A percentile compares a stretch with the other conserved stretches of the same genome.
phyloP scores from a whole-genome alignment of 176 grass and related monocot genomes.

The Triticum timopheevii region DNA sequence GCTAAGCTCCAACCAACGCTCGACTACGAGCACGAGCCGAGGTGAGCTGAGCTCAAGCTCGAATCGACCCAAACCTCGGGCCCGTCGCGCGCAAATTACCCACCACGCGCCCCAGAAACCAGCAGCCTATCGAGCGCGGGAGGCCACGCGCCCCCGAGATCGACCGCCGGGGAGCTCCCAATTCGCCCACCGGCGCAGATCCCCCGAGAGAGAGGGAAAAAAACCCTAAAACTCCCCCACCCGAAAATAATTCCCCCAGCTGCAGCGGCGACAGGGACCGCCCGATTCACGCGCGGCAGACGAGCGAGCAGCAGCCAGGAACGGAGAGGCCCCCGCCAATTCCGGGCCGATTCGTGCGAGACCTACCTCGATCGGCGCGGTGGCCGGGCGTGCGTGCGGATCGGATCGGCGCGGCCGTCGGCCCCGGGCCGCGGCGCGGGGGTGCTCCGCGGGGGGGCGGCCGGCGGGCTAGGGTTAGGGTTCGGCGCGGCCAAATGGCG shows the following conservation, averaged over 20 bases:
- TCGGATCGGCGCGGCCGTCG: constrained; percentile 29
- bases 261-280: background rate
- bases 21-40: constrained; percentile 2
- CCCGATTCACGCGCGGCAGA: constrained; percentile 30
- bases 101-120: constrained; percentile 31
- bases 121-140: constrained; percentile 1
- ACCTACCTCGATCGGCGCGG: constrained; percentile 55
- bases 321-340: constrained; percentile 24
- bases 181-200: constrained; percentile 38
- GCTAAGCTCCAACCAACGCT: background rate
- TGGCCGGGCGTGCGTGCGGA: background rate
- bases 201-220: constrained; percentile 12
- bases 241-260: constrained; percentile 21
- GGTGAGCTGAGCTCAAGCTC: constrained; percentile 30
- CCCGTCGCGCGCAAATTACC: constrained; percentile 28
- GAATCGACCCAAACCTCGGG: constrained; percentile 37
- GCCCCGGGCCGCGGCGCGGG: background rate
- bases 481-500: constrained; percentile 40
- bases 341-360: constrained; percentile 43
- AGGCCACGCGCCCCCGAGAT: constrained; percentile 23
- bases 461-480: constrained; percentile 42
- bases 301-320: background rate
- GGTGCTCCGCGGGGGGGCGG: background rate
- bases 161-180: constrained; percentile 42
- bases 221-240: constrained; percentile 9